Evolutionary conservation across 2,329 filamentous ascomycete genomes (phyloP), one percentile per base, ranked within the genome.

Genomic region (Phialemonium atrogriseum): DNA sequence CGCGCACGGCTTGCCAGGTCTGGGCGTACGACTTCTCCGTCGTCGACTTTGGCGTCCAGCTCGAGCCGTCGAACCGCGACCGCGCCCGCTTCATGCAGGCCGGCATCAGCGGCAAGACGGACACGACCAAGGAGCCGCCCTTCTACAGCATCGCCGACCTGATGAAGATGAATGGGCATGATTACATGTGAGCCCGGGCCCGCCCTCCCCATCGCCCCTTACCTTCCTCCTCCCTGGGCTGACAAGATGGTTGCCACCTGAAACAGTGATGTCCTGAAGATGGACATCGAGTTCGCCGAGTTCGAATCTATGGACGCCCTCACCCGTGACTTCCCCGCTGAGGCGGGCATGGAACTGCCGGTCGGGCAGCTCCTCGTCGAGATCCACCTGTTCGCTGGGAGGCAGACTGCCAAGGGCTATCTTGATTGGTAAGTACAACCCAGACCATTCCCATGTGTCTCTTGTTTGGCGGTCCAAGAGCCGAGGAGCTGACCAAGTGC

Each of bases 11-110:
- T 26, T 57, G 54, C 40, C 39, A 48, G 15, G 47, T 60, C 14
- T 62, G 54, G 53, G 58, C 52, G 5, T 60, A 60, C 34, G 59
- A 61, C 41, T 59, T 48, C 41, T 50, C 48, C 10, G 54, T 58
- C 24, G 43, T 45, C 25, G 42, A 46, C 12, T 60, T 56, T 37
- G 53, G 47, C 22, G 32, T 41, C 9, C 45, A 52, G 24, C 41
- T 60, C 11, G 35, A 42, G 19, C 24, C 36, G 2, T 27, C 33
- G 8, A 46, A 45, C 24, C 42, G 41, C 11, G 30, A 33, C 5
- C 39, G 47, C 15, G 53, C 55, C 14, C 44, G 52, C 29, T 60
- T 60, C 38, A 44, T 44, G 16, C 45, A 52, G 37, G 48, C 42
- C 10, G 54, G 48, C n/a, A 51, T 58, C 29, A 37, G 41, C 5